A percentile compares a stretch with the other conserved stretches of the same genome.
Conservation (phyloP, 768 basidiomycete genomes). For the Pisolithus sp. region DNA sequence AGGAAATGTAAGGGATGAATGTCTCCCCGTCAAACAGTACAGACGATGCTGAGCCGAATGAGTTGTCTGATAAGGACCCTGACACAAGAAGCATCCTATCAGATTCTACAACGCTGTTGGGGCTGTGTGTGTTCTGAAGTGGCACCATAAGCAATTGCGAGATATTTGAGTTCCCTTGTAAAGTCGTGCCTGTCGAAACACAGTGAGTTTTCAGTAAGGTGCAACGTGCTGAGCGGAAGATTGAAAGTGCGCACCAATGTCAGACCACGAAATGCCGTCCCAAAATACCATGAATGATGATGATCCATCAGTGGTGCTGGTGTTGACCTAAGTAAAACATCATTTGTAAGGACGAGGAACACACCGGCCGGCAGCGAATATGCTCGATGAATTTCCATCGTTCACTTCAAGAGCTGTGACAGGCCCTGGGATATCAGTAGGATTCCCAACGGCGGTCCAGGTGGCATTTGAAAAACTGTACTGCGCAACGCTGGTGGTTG, state of each 20-base stretch:
- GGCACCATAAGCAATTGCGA: conserved; percentile 90
- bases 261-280: conserved; percentile 75
- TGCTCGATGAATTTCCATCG: conserved; percentile 67
- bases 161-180: conserved; percentile 56
- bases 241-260: conserved; percentile 42
- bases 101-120: conserved; percentile 65
- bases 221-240: too few relatives aligned
- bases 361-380: conserved; percentile 87
- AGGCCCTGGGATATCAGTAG: conserved; percentile 72
- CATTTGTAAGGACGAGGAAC: conserved; percentile 18
- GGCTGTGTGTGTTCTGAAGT: conserved; percentile 64
- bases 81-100: conserved; percentile 91
- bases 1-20: conserved; percentile 77
- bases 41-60: conserved; percentile 74
- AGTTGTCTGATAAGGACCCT: conserved; percentile 61
- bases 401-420: conserved; percentile 87
- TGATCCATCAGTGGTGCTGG: conserved; percentile 50
- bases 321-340: neutral
- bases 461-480: conserved; percentile 66
- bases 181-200: conserved; percentile 41
- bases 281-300: conserved; percentile 76
- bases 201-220: neutral
- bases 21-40: conserved; percentile 82
- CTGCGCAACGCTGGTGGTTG: conserved; percentile 63
- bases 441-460: conserved; percentile 66